Evolutionary conservation across 148 eudicot species (phyloP).

Genomic region (Rhododendron simsii): DNA sequence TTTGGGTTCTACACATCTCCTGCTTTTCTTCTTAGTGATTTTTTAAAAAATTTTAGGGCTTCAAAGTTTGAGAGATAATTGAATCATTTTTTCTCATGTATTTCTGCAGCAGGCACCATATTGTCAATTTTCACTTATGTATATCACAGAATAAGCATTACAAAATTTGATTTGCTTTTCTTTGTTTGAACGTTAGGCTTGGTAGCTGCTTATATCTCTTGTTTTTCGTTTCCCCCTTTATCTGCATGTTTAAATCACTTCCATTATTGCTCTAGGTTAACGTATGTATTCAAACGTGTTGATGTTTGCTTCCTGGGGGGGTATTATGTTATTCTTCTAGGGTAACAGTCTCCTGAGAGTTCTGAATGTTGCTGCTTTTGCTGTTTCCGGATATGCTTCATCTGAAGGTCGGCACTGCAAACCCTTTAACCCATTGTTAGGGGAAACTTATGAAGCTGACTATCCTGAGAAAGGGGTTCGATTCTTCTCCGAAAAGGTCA

Average conservation of each 20-base stretch:
- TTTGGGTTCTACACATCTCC: not conserved
- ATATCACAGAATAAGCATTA: not conserved
- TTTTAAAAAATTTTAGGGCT: not conserved
- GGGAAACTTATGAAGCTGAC: constrained; percentile 97
- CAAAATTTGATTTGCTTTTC: not conserved
- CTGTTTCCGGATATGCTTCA: constrained; percentile 95
- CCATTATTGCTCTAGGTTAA: not conserved
- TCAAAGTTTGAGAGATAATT: not conserved
- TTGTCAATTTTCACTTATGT: not conserved
- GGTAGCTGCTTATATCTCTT: not conserved
- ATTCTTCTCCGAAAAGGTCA: constrained; percentile 92
- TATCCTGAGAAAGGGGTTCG: constrained; percentile 90
- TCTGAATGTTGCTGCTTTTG: constrained; percentile 93
- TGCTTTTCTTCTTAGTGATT: not conserved
- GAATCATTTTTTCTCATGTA: not conserved
- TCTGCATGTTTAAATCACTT: not conserved
- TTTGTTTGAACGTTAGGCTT: not conserved
- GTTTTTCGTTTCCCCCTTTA: not conserved
- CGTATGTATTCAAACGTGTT: not conserved
- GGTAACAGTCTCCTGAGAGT: constrained; percentile 84
- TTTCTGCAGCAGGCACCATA: not conserved
- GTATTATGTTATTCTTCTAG: constrained; percentile 38
- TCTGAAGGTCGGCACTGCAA: constrained; percentile 92
- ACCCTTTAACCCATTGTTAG: constrained; percentile 95
- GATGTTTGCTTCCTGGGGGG: constrained; percentile 5